These are phyloP conservation scores for Cryphonectria japonica DNA, from an alignment of 2,329 filamentous ascomycete genomes.

Conservation along the genomic window DNA sequence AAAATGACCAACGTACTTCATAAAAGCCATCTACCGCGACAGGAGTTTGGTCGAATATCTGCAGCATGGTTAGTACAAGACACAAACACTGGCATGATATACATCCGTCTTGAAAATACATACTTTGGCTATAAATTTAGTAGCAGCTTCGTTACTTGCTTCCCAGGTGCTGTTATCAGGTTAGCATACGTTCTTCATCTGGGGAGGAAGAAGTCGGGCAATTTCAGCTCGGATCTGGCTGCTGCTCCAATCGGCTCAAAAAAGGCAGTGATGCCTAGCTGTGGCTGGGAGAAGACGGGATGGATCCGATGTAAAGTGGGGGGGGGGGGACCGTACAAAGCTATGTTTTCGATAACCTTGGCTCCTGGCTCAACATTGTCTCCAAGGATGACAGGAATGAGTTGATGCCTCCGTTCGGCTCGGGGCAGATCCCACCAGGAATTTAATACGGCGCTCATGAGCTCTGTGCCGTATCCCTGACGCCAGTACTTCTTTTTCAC, in stretches of 20 bases:
- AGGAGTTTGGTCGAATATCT: neutral
- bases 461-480: slow-evolving; percentile 29
- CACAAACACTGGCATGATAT: neutral
- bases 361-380: neutral
- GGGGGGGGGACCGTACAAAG: neutral
- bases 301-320: neutral
- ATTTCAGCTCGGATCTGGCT: neutral
- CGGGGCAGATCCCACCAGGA: slow-evolving; percentile 28
- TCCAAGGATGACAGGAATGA: slow-evolving; percentile 2
- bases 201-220: neutral
- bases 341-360: slow-evolving; percentile 13
- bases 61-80: neutral
- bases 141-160: neutral
- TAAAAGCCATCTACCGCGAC: neutral
- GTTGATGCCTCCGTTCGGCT: slow-evolving; percentile 20
- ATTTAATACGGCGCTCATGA: slow-evolving; percentile 13
- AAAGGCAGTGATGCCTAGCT: neutral
- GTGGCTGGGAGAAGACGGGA: neutral
- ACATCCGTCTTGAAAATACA: neutral
- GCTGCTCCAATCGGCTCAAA: neutral
- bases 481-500: slow-evolving; percentile 22
- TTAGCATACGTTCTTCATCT: neutral
- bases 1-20: neutral
- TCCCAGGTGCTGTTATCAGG: neutral
- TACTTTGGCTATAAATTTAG: neutral